Base-by-base conservation (phyloP, 2,329 filamentous ascomycete species). In the Exserohilum turcica region DNA sequence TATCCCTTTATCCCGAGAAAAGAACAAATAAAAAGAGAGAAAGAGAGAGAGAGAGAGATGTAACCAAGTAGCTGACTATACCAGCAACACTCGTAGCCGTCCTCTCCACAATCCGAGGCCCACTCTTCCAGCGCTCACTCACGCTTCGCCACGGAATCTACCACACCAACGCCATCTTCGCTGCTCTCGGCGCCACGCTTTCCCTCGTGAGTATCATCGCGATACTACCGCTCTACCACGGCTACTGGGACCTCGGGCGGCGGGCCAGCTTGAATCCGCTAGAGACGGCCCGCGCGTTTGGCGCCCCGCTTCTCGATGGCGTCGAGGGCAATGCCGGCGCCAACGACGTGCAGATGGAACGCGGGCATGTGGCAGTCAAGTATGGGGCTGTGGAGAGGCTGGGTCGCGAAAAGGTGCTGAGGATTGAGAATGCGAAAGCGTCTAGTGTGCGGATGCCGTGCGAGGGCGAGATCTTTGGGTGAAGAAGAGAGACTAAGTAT, bases 271-370 rank as follows among this genome's bases (percentile, higher is more conserved):
- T 74, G 40, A 68, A 68, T 54, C 70, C 69, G 6, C 51, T 74
- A 3, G 71, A 74, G 49, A 54, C 70, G 16, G 69, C 67, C 7
- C 56, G 62, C 16, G 70, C 70, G 4, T 74, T 73, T 54, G 66
- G 67, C 8, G 64, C 65, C 4, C 68, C 69, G 21, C 29, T 74
- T 8, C 43, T 72, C 38, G 59, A 63, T 19, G 65, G 60, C 6
- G 15, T 69, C 43, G 66, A 68, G 46, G 64, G 65, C 2, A 69
- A 71, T 43, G 54, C 54, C 13, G 58, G 53, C 9, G 45, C 64
- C 3, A 50, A 54, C 5, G 55, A 58, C 38, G 44, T 68, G 1
- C 54, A 40, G 9, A 46, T 65, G 21, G 60, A 68, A 39, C 52
- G 58, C 35, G 66, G 66, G 3, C 54, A 48, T 5, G 49, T 60